These are phyloP conservation scores for Allomyces macrogynus DNA, from an alignment of 192 early-diverging fungal species.

Conservation along the genomic window DNA sequence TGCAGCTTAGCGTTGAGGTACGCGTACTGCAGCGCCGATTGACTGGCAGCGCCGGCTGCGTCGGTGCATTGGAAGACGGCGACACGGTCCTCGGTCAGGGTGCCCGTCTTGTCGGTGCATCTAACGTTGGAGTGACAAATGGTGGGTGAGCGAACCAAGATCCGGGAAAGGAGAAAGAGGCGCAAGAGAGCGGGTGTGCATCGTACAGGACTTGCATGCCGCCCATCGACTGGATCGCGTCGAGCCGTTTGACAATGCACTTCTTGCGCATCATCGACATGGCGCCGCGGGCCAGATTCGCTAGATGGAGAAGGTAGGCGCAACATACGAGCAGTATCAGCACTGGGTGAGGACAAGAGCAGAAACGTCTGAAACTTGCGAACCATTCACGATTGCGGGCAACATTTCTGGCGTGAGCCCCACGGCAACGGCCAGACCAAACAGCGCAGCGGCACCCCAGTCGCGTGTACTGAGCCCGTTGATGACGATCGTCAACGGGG, in stretches of 20 bases:
- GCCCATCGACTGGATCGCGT: slow-evolving; percentile 24
- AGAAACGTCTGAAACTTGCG: too few species aligned
- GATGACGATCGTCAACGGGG: slow-evolving; percentile 21
- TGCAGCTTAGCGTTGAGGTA: slow-evolving; percentile 25
- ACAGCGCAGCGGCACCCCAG: slow-evolving; percentile 17
- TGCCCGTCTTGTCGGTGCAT: slow-evolving; percentile 19
- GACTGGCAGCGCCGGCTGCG: slow-evolving; percentile 7
- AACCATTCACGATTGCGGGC: neutral
- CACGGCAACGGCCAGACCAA: slow-evolving; percentile 23
- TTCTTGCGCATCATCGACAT: slow-evolving; percentile 17
- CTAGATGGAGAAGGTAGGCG: slow-evolving; percentile 13
- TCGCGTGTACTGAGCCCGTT: slow-evolving; percentile 14
- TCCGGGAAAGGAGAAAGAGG: neutral
- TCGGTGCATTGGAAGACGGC: slow-evolving; percentile 14
- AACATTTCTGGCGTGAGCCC: slow-evolving; percentile 35
- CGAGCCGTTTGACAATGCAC: slow-evolving; percentile 23
- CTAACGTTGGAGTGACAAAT: too few species aligned
- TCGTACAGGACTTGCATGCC: slow-evolving; percentile 14
- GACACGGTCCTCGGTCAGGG: slow-evolving; percentile 23
- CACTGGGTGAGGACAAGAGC: too few species aligned
- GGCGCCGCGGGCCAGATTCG: slow-evolving; percentile 26
- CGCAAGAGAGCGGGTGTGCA: too few species aligned
- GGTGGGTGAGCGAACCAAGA: too few species aligned
- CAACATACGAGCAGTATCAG: neutral
- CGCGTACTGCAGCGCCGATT: slow-evolving; percentile 11